Evolutionary conservation across 169 alveolate genomes (phyloP).

Genomic region (Plasmodium vivax): DNA sequence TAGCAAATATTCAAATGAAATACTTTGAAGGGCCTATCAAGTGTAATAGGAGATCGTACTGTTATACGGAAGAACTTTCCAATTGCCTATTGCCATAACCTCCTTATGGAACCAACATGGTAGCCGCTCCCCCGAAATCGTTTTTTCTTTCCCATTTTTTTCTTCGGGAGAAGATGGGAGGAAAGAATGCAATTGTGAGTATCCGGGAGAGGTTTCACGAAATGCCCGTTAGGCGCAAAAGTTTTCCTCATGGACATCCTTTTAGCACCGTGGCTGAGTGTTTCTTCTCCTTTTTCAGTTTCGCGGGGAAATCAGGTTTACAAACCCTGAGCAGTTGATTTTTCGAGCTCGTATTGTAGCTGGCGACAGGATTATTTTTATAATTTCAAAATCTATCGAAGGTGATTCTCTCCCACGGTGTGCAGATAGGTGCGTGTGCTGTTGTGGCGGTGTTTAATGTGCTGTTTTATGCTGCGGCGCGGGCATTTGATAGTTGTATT

Average conservation of each 20-base stretch:
- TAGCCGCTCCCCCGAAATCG: constrained; percentile 8
- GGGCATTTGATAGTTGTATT: too few relatives aligned
- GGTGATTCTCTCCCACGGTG: constrained; percentile 1
- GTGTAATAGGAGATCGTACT: not conserved
- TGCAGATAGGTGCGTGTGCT: not conserved
- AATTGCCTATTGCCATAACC: not conserved
- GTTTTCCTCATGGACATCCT: not conserved
- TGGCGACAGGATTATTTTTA: not conserved
- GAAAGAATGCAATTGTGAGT: not conserved
- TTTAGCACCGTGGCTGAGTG: not conserved
- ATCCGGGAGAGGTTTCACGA: not conserved
- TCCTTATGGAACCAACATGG: not conserved
- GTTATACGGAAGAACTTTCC: not conserved
- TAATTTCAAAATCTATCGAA: not conserved
- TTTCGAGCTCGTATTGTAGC: not conserved
- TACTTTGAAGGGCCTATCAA: constrained; percentile 87
- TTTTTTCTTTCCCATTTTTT: not conserved
- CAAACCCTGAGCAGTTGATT: not conserved
- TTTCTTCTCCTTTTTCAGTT: not conserved
- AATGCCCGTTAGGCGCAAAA: not conserved
- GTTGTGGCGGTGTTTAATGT: not conserved
- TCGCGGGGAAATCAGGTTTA: constrained; percentile 5
- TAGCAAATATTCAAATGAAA: constrained; percentile 91
- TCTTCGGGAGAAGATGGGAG: not conserved
- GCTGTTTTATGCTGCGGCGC: not conserved